Evolutionary conservation across 225 moss, liverwort and hornwort genomes (phyloP).

Genomic region (Pleurozium schreberi): DNA sequence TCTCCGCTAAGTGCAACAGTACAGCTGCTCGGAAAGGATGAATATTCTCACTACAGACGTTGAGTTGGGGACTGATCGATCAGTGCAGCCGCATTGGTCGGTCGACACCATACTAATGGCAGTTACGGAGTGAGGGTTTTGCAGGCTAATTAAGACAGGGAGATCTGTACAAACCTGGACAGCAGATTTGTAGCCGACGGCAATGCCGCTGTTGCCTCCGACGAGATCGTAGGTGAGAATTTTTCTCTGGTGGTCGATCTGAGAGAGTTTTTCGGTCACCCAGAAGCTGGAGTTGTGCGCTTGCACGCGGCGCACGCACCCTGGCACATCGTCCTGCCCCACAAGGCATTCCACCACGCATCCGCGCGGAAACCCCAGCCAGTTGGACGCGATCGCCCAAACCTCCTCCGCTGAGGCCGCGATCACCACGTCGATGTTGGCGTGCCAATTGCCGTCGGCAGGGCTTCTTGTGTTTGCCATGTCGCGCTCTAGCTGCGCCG

Average conservation of each 20-base stretch:
- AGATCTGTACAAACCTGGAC: neutral
- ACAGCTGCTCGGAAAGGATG: neutral
- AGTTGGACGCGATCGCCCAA: conserved; percentile 25
- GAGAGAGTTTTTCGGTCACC: conserved; percentile 18
- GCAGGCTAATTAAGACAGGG: neutral
- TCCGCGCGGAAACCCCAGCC: conserved; percentile 15
- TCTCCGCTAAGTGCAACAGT: neutral
- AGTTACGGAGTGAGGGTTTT: neutral
- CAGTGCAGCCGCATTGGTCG: neutral
- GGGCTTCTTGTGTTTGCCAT: neutral
- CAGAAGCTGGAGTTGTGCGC: neutral
- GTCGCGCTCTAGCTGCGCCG: neutral
- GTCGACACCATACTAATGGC: neutral
- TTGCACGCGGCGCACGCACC: conserved; percentile 18
- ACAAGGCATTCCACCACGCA: neutral
- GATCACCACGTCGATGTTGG: conserved; percentile 1
- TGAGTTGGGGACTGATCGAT: neutral
- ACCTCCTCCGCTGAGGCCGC: conserved; percentile 4
- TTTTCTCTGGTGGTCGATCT: neutral
- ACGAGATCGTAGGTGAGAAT: conserved; percentile 10
- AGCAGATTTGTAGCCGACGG: conserved; percentile 18
- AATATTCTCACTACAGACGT: neutral
- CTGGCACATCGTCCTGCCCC: conserved; percentile 6
- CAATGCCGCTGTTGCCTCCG: conserved; percentile 25
- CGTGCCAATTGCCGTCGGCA: neutral